phyloP scores from a whole-genome alignment of 169 alveolate genomes.

The Cryptosporidium canis region DNA sequence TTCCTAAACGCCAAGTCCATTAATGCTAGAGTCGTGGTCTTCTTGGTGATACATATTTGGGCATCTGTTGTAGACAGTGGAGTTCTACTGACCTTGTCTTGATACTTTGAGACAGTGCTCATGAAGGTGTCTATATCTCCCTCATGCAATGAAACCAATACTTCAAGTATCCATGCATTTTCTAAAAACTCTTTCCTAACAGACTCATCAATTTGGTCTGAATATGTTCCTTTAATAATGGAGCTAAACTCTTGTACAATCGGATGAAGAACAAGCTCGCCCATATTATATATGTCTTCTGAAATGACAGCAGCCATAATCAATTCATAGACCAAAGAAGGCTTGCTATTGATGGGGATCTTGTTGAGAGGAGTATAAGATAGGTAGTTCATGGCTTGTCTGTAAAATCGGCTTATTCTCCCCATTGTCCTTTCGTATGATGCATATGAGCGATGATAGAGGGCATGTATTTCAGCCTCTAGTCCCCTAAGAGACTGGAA shows the following conservation, averaged over 20 bases:
- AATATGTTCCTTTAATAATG: constrained; percentile 10
- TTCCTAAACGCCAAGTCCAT: constrained; percentile 64
- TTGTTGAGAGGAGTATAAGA: constrained; percentile 57
- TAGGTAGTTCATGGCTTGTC: constrained; percentile 21
- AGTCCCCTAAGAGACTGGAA: constrained; percentile 30
- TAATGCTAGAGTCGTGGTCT: constrained; percentile 55
- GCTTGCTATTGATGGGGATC: constrained; percentile 12
- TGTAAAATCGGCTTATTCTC: constrained; percentile 45
- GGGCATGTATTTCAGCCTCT: constrained; percentile 12
- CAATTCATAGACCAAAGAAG: constrained; percentile 45
- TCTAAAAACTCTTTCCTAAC: not conserved
- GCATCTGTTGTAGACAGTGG: constrained; percentile 36
- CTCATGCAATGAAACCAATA: constrained; percentile 56
- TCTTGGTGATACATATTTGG: constrained; percentile 25
- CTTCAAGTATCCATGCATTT: constrained; percentile 46
- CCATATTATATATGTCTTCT: constrained; percentile 54
- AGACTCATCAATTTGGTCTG: not conserved
- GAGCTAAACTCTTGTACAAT: constrained; percentile 55
- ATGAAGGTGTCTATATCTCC: constrained; percentile 36
- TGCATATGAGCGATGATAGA: constrained; percentile 65
- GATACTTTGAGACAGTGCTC: constrained; percentile 15
- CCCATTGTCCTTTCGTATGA: constrained; percentile 48
- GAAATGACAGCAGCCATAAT: constrained; percentile 55
- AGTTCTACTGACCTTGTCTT: constrained; percentile 8
- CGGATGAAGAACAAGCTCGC: constrained; percentile 65